Evolutionary conservation across 148 eudicot species (phyloP), one percentile per base, ranked within the genome.

Genomic region (Chenopodium berlandieri): DNA sequence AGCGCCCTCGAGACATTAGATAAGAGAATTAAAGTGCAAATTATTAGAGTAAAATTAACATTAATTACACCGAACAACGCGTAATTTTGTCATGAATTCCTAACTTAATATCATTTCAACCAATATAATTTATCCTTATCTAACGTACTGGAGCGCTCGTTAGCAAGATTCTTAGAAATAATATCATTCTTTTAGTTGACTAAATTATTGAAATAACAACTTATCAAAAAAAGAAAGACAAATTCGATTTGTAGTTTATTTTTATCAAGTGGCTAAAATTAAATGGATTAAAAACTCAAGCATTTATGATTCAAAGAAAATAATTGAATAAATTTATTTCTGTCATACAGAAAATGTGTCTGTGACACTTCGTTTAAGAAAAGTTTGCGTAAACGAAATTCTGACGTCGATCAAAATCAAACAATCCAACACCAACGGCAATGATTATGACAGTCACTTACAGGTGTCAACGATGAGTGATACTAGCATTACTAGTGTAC

Each of bases 371-470:
- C 13, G 20, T 56, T 13, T 56, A 2, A 25, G 13, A 62, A 22
- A 62, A 20, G 23, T 71, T 71, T 19, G 48, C 48, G 46, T 37
- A 71, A 37, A 37, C 73, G 48, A 9, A 71, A 71, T 16, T 7
- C 1, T 52, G 20, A 56, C 62, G 77, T 50, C 1, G 62, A 27
- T 40, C 58, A 40, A 50, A 27, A 54, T 54, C 77, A 52, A 56
- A 75, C 37, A 75, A 66, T 31, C n/a, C 46, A 40, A 56, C 27
- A 58, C 58, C 27, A 82, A 82, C 84, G 80, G 80, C 58, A 34
- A 30, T 19, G 80, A 82, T 82, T 58, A 56, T 27, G 84, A 76
- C 84, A 23, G 27, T 81, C 54, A 81, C 67, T 6, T 9, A 37
- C 50, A 71, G 13, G 48, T 32, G 44, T 69, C 22, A 69, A 8